Evolutionary conservation across 1,284 basidiomycete genomes (phyloP).

Genomic region (Sphaerobolus stellatus): DNA sequence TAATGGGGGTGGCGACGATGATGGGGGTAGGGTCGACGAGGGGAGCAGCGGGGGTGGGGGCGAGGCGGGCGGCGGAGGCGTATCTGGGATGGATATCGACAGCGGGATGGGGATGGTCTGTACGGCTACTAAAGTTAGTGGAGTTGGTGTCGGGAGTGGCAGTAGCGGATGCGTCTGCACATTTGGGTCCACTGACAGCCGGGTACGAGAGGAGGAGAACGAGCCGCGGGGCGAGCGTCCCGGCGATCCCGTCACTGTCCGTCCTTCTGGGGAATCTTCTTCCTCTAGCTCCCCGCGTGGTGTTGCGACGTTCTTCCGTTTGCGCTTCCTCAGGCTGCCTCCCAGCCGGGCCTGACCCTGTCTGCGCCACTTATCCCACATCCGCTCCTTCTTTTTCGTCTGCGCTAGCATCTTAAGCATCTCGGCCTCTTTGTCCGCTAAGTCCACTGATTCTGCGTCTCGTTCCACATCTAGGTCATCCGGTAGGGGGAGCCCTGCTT

Average conservation of each 20-base stretch:
- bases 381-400: conserved; percentile 2
- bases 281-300: background rate
- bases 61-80: background rate
- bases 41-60: background rate
- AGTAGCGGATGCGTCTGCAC: background rate
- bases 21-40: background rate
- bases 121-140: background rate
- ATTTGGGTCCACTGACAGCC: too few relatives aligned
- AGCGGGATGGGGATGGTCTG: background rate
- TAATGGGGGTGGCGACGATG: background rate
- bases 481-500: too few relatives aligned
- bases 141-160: background rate
- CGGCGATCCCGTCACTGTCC: background rate
- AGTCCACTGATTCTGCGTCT: conserved; percentile 19
- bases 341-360: too few relatives aligned
- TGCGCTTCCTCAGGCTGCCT: too few relatives aligned
- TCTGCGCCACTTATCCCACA: conserved; percentile 9
- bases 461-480: conserved; percentile 15
- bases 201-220: background rate
- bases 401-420: background rate
- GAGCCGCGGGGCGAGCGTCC: background rate
- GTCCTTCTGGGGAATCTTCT: background rate
- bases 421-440: background rate
- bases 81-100: background rate
- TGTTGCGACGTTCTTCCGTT: background rate